These are phyloP conservation scores for Tetrapisispora iriomotensis DNA, from an alignment of 805 yeast genomes.

Conservation along the genomic window DNA sequence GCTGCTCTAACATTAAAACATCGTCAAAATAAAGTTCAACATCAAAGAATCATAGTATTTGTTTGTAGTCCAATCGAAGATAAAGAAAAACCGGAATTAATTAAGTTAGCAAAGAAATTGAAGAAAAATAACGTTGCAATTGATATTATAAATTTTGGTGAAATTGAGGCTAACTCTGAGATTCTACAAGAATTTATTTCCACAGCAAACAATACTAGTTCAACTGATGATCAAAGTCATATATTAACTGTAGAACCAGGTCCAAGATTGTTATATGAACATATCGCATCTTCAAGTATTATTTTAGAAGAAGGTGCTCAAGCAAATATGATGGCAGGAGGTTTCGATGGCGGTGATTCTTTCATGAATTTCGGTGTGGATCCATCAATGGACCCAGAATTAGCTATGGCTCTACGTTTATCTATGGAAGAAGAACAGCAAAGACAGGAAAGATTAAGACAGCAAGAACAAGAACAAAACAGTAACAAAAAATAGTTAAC, in stretches of 20 bases:
- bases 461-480: constrained; percentile 13
- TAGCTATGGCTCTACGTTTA: constrained; percentile 88
- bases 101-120: constrained; percentile 79
- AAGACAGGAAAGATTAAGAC: constrained; percentile 71
- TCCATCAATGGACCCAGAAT: constrained; percentile 91
- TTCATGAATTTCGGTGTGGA: constrained; percentile 65
- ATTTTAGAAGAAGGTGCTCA: constrained; percentile 46
- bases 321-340: constrained; percentile 31
- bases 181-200: constrained; percentile 72
- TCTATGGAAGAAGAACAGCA: constrained; percentile 92
- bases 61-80: constrained; percentile 71
- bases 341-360: constrained; percentile 38
- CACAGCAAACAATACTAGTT: constrained; percentile 41
- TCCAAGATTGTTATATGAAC: constrained; percentile 73
- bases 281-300: constrained; percentile 65
- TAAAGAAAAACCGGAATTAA: constrained; percentile 68
- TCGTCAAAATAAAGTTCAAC: constrained; percentile 88
- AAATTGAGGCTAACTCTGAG: constrained; percentile 64
- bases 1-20: constrained; percentile 91
- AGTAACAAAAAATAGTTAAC: constrained; percentile 1
- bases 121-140: constrained; percentile 87
- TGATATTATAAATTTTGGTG: constrained; percentile 89
- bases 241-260: constrained; percentile 84
- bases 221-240: constrained; percentile 65
- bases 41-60: constrained; percentile 80